Evolutionary conservation across 1,139 yeast genomes (phyloP), one percentile per base, ranked within the genome.

Genomic region (Pichia sp.): DNA sequence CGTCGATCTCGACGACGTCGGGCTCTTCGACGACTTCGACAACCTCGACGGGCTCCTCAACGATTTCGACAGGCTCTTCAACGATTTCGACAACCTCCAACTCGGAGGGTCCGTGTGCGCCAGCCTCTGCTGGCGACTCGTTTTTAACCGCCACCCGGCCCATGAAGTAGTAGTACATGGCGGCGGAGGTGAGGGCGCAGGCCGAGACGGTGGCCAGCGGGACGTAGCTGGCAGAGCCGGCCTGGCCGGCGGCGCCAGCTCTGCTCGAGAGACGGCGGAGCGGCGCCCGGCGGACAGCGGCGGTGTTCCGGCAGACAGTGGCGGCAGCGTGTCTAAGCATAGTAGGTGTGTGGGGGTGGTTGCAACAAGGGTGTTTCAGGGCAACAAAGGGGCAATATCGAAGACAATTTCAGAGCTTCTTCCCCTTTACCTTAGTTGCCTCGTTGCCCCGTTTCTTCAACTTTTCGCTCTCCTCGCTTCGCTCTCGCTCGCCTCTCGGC

Each of bases 131-230:
- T 19, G 23, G 23, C 10, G 52, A 47, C 19, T 60, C 62, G 29
- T 55, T 56, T 23, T 54, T 54, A 10, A 59, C 40, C 7, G 40
- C 23, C 23, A 19, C 49, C 30, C 49, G 54, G 47, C 52, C 45
- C 44, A 49, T 51, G 23, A 59, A 50, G 40, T 57, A 57, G 26
- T 56, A 57, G 47, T 56, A 59, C 58, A 59, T 56, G 1, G 60
- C 44, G 23, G 52, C 56, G 4, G 62, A 59, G 5, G 62, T 57
- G 7, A 57, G 11, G n/a, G 62, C 62, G 57, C 62, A 59, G 10
- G 61, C 62, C 11, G 59, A 43, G 8, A 57, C 51, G 5, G 61
- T 59, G 30, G 49, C 43, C 3, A 51, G 38, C 23, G 59, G 61
- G 13, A 57, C 55, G 31, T 43, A 47, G n/a, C 46, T 51, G 23